Base-by-base conservation (phyloP, 148 eudicot genomes). In the Rhododendron williamsianum region DNA sequence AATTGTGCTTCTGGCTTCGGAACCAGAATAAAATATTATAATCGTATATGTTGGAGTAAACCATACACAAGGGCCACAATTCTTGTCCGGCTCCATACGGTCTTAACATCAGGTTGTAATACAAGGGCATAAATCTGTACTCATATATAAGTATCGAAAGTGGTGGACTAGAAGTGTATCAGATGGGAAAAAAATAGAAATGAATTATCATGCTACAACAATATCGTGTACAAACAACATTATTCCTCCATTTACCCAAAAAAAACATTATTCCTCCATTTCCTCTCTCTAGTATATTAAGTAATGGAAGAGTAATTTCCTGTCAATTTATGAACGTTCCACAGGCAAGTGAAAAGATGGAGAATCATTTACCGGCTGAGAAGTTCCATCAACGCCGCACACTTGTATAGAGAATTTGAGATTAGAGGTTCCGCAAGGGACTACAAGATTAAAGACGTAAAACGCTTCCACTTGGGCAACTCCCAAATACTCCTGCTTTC, bases 321-420 rank as follows among this genome's bases (percentile, higher is more conserved):
- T 33, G 19, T 16, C 16, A 13, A 74, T 54, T 41, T 41, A 41
- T 41, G 45, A 41, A 41, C 45, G 45, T 41, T 41, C 45, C 45
- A 41, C 45, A 41, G 45, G 45, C 45, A 41, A 41, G 45, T 6
- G 45, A 41, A 41, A 41, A 51, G 88, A 93, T 23, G 99, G 99
- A 86, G 91, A 97, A 82, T 89, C 90, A 21, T 89, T 91, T 41
- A 95, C 91, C 86, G 89, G 89, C 85, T 93, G 98, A 83, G 30
- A 76, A 85, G 87, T 82, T 76, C 98, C 99, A 92, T 97, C 95
- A 52, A 80, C 43, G 67, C 91, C 85, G 41, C 92, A 90, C 48
- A 89, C 91, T 88, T 94, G 98, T 76, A 93, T 87, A 54, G 89
- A 58, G 85, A 97, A 93, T 67, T 91, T 92, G 90, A 96, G 85